phyloP scores from a whole-genome alignment of 805 yeast species.

The Teunomyces kruisii region DNA sequence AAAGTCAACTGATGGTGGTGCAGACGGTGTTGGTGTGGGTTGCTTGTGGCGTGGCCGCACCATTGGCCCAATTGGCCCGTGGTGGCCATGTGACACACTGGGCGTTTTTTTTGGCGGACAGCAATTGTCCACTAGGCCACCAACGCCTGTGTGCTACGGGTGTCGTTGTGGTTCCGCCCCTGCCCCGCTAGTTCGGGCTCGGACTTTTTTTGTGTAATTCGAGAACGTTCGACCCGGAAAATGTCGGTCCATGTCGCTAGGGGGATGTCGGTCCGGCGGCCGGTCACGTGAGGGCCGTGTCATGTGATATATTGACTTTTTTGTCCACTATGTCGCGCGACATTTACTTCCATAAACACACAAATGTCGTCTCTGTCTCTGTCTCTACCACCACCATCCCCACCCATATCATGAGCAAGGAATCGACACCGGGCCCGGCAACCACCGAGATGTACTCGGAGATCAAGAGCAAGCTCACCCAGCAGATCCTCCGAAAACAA shows the following conservation, averaged over 20 bases:
- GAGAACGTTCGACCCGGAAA: slow-evolving; percentile 5
- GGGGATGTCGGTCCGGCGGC: not conserved
- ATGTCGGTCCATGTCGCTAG: slow-evolving; percentile 2
- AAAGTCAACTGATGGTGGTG: not conserved
- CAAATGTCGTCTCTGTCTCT: not conserved
- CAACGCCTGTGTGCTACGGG: no score
- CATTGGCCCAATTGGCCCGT: no score
- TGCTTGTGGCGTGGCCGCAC: not conserved
- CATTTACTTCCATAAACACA: not conserved
- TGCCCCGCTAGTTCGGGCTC: slow-evolving; percentile 9
- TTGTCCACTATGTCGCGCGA: not conserved
- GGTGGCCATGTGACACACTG: not conserved
- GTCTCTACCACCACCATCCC: no score
- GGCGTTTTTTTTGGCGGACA: not conserved
- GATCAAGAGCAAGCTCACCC: slow-evolving; percentile 64
- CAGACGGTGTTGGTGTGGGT: not conserved
- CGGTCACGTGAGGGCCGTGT: not conserved
- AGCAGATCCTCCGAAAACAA: slow-evolving; percentile 59
- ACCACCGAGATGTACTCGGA: slow-evolving; percentile 57
- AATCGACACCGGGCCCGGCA: slow-evolving; percentile 13
- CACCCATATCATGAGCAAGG: slow-evolving; percentile 3
- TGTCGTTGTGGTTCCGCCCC: not conserved
- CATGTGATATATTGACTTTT: no score
- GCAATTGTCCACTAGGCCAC: not conserved
- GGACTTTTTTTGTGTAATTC: slow-evolving; percentile 8